Base-by-base conservation (phyloP, 805 yeast genomes). In the Candida verbasci region DNA sequence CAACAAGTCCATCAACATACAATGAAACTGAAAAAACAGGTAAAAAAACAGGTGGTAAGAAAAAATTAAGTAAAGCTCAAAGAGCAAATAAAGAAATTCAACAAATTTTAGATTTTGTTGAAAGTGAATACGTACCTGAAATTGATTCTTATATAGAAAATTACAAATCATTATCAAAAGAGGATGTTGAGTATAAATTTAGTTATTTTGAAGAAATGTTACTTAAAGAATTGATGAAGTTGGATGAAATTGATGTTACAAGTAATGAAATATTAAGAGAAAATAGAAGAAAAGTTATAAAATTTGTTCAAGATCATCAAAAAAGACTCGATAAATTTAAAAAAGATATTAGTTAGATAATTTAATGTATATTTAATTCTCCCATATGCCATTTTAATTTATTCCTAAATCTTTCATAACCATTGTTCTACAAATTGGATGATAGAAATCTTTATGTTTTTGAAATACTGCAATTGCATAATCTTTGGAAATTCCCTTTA, bases 191-290 rank as follows among this genome's bases (percentile, higher is more conserved):
- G 40, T 81, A 76, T 53, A 72, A 74, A 49, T 70, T 66, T 46
- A 70, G 73, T 35, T 83, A 68, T 52, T 78, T 67, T 53, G 82
- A 79, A 48, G 94, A 84, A 55, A 72, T 73, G 69, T 58, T 84
- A 29, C 62, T 84, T 54, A 82, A 82, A 52, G 68, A 80, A 43
- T 56, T 83, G 45, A 70, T 84, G 68, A 75, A 70, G 42, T 62
- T 85, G 37, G 94, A 85, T 48, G 79, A 74, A 3, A 65, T 85
- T 24, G 83, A 80, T 42, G 68, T 67, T 20, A 67, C 61, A 8
- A 74, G 74, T 32, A 72, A 70, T 48, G 72, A 61, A 1, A 60
- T 64, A 1, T 60, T 84, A 45, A 74, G 85, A 44, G 63, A 64
- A 17, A 68, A 68, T 50, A 69, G 94, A 45, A 82, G 78, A 51